These are phyloP conservation scores for Zygnema circumcarinatum DNA, from an alignment of 139 green algal genomes.

Conservation along the genomic window DNA sequence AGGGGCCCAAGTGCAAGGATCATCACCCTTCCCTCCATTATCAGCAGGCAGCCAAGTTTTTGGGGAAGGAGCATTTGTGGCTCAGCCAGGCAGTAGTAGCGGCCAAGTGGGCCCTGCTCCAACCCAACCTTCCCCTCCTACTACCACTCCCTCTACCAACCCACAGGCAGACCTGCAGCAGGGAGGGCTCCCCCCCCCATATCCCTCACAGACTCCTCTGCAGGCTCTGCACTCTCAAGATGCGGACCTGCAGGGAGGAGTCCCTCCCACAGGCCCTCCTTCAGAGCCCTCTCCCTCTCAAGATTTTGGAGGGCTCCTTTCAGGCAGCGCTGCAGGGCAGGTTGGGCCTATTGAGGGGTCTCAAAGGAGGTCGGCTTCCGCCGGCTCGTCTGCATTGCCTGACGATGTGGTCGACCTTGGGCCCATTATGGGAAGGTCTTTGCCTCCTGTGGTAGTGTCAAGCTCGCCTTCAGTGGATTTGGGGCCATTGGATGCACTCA, in stretches of 20 bases:
- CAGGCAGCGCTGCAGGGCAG: not conserved
- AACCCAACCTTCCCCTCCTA: not conserved
- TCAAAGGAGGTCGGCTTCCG: not conserved
- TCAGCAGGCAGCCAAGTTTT: too few species aligned
- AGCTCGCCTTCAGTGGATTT: not conserved
- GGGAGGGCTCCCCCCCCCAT: not conserved
- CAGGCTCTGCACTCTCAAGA: not conserved
- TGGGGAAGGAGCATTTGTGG: not conserved
- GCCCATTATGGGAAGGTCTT: not conserved
- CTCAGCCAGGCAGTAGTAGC: not conserved
- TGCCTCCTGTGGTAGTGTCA: not conserved
- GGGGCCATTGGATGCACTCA: not conserved
- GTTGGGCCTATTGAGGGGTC: not conserved
- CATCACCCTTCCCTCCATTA: too few species aligned
- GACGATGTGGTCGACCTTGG: not conserved
- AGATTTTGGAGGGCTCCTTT: conserved; percentile 36
- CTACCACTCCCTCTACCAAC: not conserved
- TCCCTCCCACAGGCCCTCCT: not conserved
- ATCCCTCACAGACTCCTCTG: not conserved
- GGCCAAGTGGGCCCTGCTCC: not conserved
- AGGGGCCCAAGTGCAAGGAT: not conserved
- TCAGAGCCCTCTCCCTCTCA: not conserved
- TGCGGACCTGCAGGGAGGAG: not conserved
- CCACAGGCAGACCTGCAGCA: not conserved
- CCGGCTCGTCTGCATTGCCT: not conserved